Evolutionary conservation across 495 filamentous ascomycete genomes (phyloP).

Genomic region (Penicillium goetzii): DNA sequence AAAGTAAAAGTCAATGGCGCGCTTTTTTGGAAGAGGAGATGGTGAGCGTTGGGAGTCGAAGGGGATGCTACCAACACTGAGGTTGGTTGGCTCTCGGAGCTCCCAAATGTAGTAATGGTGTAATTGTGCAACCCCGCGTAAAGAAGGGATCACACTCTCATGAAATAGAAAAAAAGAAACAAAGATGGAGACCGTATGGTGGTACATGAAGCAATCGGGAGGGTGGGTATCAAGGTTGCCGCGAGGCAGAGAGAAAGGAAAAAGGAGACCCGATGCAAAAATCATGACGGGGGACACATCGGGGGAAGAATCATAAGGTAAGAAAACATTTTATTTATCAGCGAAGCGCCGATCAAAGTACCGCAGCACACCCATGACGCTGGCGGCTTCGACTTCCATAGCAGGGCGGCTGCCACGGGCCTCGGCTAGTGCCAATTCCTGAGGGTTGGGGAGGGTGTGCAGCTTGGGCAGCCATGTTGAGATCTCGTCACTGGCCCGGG

Average conservation of each 20-base stretch:
- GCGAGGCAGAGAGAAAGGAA: slow-evolving; percentile 18
- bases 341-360: slow-evolving; percentile 80
- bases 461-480: slow-evolving; percentile 76
- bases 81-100: neutral
- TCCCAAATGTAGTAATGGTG: neutral
- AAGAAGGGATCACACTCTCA: neutral
- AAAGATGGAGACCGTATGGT: slow-evolving; percentile 26
- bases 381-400: slow-evolving; percentile 82
- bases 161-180: slow-evolving; percentile 7
- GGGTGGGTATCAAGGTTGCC: slow-evolving; percentile 47
- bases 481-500: slow-evolving; percentile 74
- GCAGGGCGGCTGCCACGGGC: slow-evolving; percentile 51
- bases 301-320: slow-evolving; percentile 13
- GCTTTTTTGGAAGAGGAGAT: slow-evolving; percentile 24
- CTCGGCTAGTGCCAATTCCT: slow-evolving; percentile 39
- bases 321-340: slow-evolving; percentile 39
- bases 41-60: neutral
- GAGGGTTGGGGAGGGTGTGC: slow-evolving; percentile 57
- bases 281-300: slow-evolving; percentile 10
- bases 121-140: neutral
- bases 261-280: slow-evolving; percentile 27
- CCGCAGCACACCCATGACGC: slow-evolving; percentile 82
- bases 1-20: slow-evolving; percentile 10
- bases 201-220: slow-evolving; percentile 40
- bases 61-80: neutral